phyloP scores from a whole-genome alignment of 2,329 filamentous ascomycete genomes.

The Leptoxyphium fumago region DNA sequence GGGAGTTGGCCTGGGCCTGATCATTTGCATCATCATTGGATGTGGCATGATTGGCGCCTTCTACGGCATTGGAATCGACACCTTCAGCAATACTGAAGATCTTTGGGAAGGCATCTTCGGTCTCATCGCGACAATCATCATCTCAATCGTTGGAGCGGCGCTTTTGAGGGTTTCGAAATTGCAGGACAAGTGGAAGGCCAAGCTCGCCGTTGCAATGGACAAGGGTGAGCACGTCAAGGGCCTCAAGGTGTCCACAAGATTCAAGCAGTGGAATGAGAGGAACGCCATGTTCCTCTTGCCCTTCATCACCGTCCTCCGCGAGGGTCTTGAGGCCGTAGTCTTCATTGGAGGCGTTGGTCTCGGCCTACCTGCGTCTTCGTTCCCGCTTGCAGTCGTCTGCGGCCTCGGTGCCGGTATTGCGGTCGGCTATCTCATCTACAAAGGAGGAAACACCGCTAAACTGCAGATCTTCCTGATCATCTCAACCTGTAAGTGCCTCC shows the following conservation, averaged over 20 bases:
- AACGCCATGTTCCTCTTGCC: slow-evolving; percentile 79
- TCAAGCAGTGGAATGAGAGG: slow-evolving; percentile 56
- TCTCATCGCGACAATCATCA: slow-evolving; percentile 61
- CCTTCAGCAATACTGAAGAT: slow-evolving; percentile 54
- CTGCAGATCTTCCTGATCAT: slow-evolving; percentile 67
- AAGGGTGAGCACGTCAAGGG: slow-evolving; percentile 29
- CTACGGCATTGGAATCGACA: slow-evolving; percentile 52
- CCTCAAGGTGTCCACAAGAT: slow-evolving; percentile 25
- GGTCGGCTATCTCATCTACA: slow-evolving; percentile 62
- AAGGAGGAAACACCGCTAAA: slow-evolving; percentile 48
- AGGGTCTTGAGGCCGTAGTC: slow-evolving; percentile 74
- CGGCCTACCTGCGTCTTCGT: slow-evolving; percentile 55
- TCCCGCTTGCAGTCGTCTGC: slow-evolving; percentile 61
- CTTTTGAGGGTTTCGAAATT: slow-evolving; percentile 70
- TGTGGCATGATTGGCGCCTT: slow-evolving; percentile 57
- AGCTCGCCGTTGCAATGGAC: slow-evolving; percentile 58
- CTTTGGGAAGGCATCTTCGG: slow-evolving; percentile 72
- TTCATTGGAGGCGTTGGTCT: slow-evolving; percentile 78
- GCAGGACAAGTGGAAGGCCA: slow-evolving; percentile 75
- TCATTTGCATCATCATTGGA: slow-evolving; percentile 51
- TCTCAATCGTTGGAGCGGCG: slow-evolving; percentile 65
- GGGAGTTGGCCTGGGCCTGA: slow-evolving; percentile 46
- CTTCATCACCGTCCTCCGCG: slow-evolving; percentile 74
- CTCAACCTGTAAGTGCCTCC: slow-evolving; percentile 49
- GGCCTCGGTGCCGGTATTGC: slow-evolving; percentile 52